phyloP scores from a whole-genome alignment of 306 rosid species.

The apple (Malus domestica) region DNA sequence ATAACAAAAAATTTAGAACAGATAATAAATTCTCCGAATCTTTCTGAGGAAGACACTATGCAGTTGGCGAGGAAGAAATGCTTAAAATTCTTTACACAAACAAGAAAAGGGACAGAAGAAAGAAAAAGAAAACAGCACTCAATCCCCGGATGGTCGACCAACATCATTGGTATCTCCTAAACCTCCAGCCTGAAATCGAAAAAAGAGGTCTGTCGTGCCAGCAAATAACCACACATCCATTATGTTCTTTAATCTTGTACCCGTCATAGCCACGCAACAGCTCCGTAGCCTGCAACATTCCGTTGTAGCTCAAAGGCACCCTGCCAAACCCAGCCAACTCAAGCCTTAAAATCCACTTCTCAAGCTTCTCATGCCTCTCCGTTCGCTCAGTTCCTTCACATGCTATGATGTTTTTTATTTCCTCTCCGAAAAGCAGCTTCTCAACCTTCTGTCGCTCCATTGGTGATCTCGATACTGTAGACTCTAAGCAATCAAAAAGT shows the following conservation, averaged over 20 bases:
- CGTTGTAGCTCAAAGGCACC: constrained; percentile 45
- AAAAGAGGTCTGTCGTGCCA: constrained; percentile 62
- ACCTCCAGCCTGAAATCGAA: constrained; percentile 64
- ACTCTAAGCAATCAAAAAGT: constrained; percentile 72
- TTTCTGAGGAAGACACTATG: constrained; percentile 1
- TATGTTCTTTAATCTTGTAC: constrained; percentile 45
- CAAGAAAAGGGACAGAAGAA: constrained; percentile 8
- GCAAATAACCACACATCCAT: constrained; percentile 46
- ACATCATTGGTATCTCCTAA: constrained; percentile 30
- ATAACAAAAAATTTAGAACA: background rate
- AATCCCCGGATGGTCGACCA: constrained; percentile 3
- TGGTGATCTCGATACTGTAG: constrained; percentile 49
- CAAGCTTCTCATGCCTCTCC: constrained; percentile 74
- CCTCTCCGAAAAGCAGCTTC: constrained; percentile 67
- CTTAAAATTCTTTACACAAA: constrained; percentile 20
- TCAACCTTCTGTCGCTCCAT: constrained; percentile 57
- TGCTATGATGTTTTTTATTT: constrained; percentile 72
- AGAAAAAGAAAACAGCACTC: constrained; percentile 6
- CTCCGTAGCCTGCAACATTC: constrained; percentile 41
- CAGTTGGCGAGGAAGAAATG: constrained; percentile 4
- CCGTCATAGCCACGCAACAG: constrained; percentile 45
- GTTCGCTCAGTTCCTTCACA: constrained; percentile 71
- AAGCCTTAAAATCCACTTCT: constrained; percentile 62
- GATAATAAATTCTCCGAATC: background rate
- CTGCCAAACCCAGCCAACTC: constrained; percentile 56